Evolutionary conservation across 345 rosid genomes (phyloP), one percentile per base, ranked within the genome.

Genomic region (Eutrema yunnanense): DNA sequence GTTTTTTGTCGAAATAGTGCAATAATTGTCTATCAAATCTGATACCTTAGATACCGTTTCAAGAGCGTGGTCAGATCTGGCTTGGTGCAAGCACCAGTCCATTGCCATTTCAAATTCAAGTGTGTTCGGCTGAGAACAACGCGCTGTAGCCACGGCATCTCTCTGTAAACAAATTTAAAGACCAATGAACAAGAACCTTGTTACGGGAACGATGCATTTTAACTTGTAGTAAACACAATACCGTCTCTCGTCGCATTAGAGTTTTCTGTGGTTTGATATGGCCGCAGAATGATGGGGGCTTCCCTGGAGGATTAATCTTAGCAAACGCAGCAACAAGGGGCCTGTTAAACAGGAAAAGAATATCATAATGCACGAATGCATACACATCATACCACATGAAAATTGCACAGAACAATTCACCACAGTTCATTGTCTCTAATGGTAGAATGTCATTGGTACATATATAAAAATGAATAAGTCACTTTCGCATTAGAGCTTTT

Each of bases 91-190:
- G 52, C 81, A 73, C 99, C 99, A 96, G 9, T 87, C 98, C 81
- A 86, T 46, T 16, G 98, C 96, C 97, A 92, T 80, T 37, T 92
- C 97, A 82, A 78, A 90, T 78, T 87, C 98, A 74, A 92, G 63
- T 32, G 86, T 88, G 77, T 96, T 96, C 9, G 91, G 87, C 77
- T 96, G 98, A 75, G 97, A 82, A 74, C 85, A 86, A 83, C 89
- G 99, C 34, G 99, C 88, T 54, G 95, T 90, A 79, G 97, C 83
- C 59, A 90, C 85, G 1, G 92, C 88, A 69, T 85, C 88, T 80
- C 81, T 86, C 99, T 96, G 80, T 19, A 61, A 38, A 59, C 36
- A 53, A 34, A 67, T 52, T 42, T 26, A 33, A 48, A 58, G 10
- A 11, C 50, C 51, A 76, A 38, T 4, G 27, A 65, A 32, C 36